Percentiles rank a stretch among this genome's conserved stretches.
These are phyloP conservation scores for Fraxinus velutina DNA, from an alignment of 305 asterid species.

Conservation along the genomic window DNA sequence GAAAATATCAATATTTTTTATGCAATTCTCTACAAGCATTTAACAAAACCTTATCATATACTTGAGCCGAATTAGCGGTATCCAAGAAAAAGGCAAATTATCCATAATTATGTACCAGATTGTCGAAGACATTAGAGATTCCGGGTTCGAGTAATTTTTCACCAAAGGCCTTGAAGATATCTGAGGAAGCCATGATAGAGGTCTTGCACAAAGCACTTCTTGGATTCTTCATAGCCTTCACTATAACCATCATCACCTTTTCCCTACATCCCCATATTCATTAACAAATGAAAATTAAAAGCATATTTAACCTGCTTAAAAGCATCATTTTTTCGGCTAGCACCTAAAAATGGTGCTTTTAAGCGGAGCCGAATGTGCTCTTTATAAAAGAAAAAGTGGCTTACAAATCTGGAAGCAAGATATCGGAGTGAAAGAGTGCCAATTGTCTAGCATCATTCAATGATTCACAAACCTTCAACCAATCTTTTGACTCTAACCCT, in stretches of 20 bases:
- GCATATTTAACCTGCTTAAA: neutral
- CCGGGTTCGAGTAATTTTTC: slow-evolving; percentile 51
- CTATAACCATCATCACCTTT: slow-evolving; percentile 55
- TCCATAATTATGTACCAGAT: slow-evolving; percentile 43
- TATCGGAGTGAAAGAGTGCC: slow-evolving; percentile 56
- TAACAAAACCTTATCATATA: neutral
- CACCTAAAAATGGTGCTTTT: neutral
- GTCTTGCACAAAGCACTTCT: slow-evolving; percentile 95
- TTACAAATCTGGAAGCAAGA: slow-evolving; percentile 66
- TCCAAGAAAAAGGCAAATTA: neutral
- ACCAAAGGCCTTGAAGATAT: slow-evolving; percentile 72
- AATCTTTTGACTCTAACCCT: slow-evolving; percentile 87
- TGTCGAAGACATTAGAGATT: slow-evolving; percentile 53
- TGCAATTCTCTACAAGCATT: neutral
- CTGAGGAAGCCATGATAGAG: slow-evolving; percentile 86
- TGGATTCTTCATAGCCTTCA: slow-evolving; percentile 87
- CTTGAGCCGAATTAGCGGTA: neutral
- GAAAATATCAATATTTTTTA: neutral
- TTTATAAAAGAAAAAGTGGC: slow-evolving; percentile 5
- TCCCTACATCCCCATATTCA: slow-evolving; percentile 38
- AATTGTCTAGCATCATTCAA: slow-evolving; percentile 70
- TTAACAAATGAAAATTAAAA: neutral
- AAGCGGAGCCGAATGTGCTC: neutral
- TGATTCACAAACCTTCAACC: slow-evolving; percentile 92
- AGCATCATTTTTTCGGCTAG: neutral